phyloP scores from a whole-genome alignment of 352 stramenopile species.

The Thraustochytrium sp. region DNA sequence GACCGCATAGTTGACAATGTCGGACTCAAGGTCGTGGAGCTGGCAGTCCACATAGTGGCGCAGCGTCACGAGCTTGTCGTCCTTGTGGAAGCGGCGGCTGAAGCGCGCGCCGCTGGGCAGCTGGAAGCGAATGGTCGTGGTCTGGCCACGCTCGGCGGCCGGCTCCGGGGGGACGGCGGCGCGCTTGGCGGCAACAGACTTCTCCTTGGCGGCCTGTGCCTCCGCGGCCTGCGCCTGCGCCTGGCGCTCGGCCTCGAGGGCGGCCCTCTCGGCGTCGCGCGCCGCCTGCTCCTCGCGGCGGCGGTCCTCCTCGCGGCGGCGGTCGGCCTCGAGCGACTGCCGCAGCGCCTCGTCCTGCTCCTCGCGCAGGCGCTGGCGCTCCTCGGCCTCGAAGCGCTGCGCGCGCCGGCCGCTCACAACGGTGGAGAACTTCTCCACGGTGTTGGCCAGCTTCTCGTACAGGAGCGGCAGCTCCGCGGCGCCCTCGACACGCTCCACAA shows the following conservation, averaged over 20 bases:
- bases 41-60: slow-evolving; percentile 61
- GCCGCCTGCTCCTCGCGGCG: background rate
- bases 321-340: slow-evolving; percentile 79
- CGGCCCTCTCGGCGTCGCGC: background rate
- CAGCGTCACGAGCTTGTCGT: slow-evolving; percentile 55
- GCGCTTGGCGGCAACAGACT: slow-evolving; percentile 47
- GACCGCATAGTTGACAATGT: slow-evolving; percentile 57
- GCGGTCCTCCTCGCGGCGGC: slow-evolving; percentile 56
- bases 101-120: slow-evolving; percentile 60
- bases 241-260: background rate
- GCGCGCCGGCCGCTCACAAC: slow-evolving; percentile 49
- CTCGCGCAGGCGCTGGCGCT: slow-evolving; percentile 74
- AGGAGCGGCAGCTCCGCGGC: slow-evolving; percentile 50
- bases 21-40: slow-evolving; percentile 54
- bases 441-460: slow-evolving; percentile 51
- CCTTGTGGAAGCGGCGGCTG: slow-evolving; percentile 56
- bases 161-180: slow-evolving; percentile 41
- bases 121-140: slow-evolving; percentile 56
- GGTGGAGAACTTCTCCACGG: slow-evolving; percentile 52
- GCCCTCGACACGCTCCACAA: slow-evolving; percentile 52
- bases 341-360: slow-evolving; percentile 88
- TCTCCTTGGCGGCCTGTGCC: slow-evolving; percentile 10
- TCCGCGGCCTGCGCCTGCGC: background rate
- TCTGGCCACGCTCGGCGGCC: slow-evolving; percentile 13
- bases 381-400: slow-evolving; percentile 55